These are phyloP conservation scores for Penicillium glabrum DNA, from an alignment of 2,329 filamentous ascomycete genomes.

Conservation along the genomic window DNA sequence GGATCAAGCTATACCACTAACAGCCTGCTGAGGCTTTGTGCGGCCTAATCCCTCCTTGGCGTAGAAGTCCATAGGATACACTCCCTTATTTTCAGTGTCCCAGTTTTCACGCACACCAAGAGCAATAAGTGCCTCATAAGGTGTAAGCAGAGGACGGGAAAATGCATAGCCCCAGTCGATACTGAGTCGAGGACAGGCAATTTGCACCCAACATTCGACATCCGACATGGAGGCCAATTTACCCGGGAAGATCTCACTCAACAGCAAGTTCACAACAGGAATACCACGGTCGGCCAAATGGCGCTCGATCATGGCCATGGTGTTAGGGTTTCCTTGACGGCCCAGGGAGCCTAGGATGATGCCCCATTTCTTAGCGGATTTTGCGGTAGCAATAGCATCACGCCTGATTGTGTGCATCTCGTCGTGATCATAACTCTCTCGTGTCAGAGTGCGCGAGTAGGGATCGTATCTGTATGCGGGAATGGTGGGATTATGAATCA, in stretches of 20 bases:
- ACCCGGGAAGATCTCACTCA: conserved; percentile 95
- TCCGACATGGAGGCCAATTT: conserved; percentile 92
- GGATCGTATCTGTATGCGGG: conserved; percentile 96
- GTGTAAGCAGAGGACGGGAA: conserved; percentile 79
- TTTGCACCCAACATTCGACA: conserved; percentile 97
- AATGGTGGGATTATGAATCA: conserved; percentile 94
- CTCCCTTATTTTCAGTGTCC: conserved; percentile 59
- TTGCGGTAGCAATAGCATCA: conserved; percentile 73
- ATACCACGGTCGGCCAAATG: conserved; percentile 70
- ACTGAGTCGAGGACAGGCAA: conserved; percentile 92
- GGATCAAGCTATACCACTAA: conserved; percentile 16
- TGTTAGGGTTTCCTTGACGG: conserved; percentile 92
- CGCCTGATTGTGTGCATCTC: conserved; percentile 83
- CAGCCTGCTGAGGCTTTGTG: conserved; percentile 54
- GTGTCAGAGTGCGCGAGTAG: conserved; percentile 86
- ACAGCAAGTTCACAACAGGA: conserved; percentile 77
- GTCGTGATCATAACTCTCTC: conserved; percentile 86
- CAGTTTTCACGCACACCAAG: conserved; percentile 76
- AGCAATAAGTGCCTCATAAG: conserved; percentile 93
- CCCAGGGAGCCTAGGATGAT: conserved; percentile 91
- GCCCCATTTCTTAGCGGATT: conserved; percentile 83
- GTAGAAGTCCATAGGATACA: conserved; percentile 99
- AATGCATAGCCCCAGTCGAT: conserved; percentile 99
- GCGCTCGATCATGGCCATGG: conserved; percentile 80
- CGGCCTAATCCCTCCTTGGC: conserved; percentile 86